Base-by-base conservation (phyloP, 495 filamentous ascomycete genomes). In the Aspergillus hancockii region DNA sequence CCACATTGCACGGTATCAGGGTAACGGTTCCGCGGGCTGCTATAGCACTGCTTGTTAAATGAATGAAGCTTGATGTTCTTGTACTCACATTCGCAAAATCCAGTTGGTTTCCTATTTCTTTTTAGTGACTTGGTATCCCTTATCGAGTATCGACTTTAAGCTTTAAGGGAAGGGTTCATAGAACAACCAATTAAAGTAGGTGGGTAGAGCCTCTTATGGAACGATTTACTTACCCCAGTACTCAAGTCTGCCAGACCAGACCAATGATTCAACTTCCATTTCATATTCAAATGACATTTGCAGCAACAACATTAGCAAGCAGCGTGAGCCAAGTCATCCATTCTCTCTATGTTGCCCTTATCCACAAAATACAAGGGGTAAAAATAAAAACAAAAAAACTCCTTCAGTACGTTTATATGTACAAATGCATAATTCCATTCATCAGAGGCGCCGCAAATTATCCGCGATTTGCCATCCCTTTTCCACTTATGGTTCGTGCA, bases 401-500 rank as follows among this genome's bases (percentile, higher is more conserved):
- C 52, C 31, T 43, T 54, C 52, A 18, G 28, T 19, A 47, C 43
- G 8, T 47, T 8, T 47, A 47, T 47, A 47, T 47, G 43, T 47
- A 47, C 43, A 47, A 47, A 22, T 47, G 43, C 21, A 22, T 47
- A 47, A 47, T 22, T 47, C 43, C 23, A 22, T 21, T 47, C 43
- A 47, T 47, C 21, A 14, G 8, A 47, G 43, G 43, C 43, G 43
- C 21, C 43, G 43, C 43, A 47, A 23, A 23, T 19, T 47, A 23
- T 47, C 13, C 21, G 21, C 9, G 19, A 47, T 23, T 32, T 34
- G n/a, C 49, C 49, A 30, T 47, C 38, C 38, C 38, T 19, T 43
- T 46, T 46, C 53, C 53, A 40, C 25, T 47, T 46, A 3, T 47
- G 25, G 21, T 47, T 55, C 54, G 54, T 55, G 41, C 59, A 61